These are phyloP conservation scores for Mycena chlorophos DNA, from an alignment of 768 basidiomycete species.

Conservation along the genomic window DNA sequence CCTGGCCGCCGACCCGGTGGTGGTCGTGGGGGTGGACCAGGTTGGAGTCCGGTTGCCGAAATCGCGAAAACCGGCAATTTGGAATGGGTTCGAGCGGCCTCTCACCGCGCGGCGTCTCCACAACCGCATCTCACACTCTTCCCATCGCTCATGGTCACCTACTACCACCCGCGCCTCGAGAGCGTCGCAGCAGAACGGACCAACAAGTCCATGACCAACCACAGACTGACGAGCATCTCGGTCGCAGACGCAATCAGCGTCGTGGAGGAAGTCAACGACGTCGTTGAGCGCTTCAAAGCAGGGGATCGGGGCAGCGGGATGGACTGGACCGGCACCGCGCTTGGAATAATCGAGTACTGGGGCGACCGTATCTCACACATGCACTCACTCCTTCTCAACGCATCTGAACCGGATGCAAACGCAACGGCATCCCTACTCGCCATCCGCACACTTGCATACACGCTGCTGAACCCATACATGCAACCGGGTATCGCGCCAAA, in stretches of 20 bases:
- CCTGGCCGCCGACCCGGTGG: conserved; percentile 15
- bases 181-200: conserved; percentile 18
- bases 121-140: conserved; percentile 22
- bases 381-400: conserved; percentile 16
- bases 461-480: conserved; percentile 23
- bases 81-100: conserved; percentile 25
- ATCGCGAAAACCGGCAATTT: conserved; percentile 15
- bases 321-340: conserved; percentile 17
- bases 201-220: conserved; percentile 18
- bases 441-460: conserved; percentile 21
- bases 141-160: conserved; percentile 20
- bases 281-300: conserved; percentile 4
- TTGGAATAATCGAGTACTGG: conserved; percentile 21
- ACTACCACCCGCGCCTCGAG: conserved; percentile 23
- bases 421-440: conserved; percentile 12
- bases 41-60: conserved; percentile 12
- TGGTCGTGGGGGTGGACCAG: conserved; percentile 8
- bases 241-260: conserved; percentile 18
- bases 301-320: conserved; percentile 11
- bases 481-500: conserved; percentile 20
- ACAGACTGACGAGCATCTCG: conserved; percentile 21
- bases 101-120: conserved; percentile 16
- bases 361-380: conserved; percentile 22
- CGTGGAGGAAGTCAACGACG: conserved; percentile 21
- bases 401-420: conserved; percentile 14